A percentile compares a stretch with the other conserved stretches of the same genome.
Conservation (phyloP, 352 stramenopile genomes). For the Globisporangium splendens region DNA sequence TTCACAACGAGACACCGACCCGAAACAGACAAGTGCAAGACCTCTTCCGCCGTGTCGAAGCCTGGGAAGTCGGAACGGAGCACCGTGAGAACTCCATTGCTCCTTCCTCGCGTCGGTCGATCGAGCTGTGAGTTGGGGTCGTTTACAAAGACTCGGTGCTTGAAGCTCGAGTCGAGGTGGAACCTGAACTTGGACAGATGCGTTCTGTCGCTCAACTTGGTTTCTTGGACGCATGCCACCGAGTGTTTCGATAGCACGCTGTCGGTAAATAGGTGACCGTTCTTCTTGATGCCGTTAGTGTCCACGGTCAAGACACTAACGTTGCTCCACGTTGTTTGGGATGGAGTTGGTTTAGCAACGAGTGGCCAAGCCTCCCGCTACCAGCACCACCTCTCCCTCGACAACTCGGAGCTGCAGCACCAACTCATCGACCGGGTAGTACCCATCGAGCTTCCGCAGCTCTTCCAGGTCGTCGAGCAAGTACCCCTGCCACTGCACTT, state of each 20-base stretch:
- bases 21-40: neutral
- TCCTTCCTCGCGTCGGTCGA: conserved; percentile 1
- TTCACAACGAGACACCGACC: conserved; percentile 9
- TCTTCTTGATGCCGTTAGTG: conserved; percentile 11
- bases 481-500: conserved; percentile 6
- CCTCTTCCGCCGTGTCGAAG: conserved; percentile 4
- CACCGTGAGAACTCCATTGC: neutral
- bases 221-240: conserved; percentile 11
- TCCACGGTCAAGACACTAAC: conserved; percentile 5
- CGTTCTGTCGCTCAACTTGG: conserved; percentile 4
- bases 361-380: neutral
- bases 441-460: neutral
- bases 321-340: neutral
- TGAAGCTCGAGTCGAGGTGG: conserved; percentile 5
- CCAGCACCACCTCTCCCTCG: neutral
- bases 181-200: conserved; percentile 7
- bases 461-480: conserved; percentile 7
- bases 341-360: neutral
- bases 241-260: conserved; percentile 2
- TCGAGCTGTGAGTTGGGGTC: neutral
- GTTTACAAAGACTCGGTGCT: conserved; percentile 5
- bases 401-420: neutral
- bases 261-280: conserved; percentile 7
- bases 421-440: neutral
- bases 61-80: conserved; percentile 5